phyloP scores from a whole-genome alignment of 805 yeast species.

The Candida tallmaniae region DNA sequence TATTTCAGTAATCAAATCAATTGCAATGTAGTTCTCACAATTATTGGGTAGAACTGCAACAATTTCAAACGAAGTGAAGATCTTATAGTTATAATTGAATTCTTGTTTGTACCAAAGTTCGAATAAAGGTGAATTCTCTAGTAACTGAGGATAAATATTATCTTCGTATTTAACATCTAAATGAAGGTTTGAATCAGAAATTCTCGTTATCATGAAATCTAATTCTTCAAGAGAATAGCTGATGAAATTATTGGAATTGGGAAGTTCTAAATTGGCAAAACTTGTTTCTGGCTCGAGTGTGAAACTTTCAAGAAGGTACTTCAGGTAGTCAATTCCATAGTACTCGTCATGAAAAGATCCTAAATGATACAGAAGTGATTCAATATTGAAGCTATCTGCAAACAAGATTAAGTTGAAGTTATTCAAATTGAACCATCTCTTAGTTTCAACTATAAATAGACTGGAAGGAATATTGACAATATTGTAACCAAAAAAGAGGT shows the following conservation, averaged over 20 bases:
- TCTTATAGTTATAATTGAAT: constrained; percentile 22
- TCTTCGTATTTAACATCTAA: constrained; percentile 17
- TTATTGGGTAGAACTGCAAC: constrained; percentile 24
- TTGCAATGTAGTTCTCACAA: constrained; percentile 38
- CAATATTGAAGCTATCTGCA: neutral
- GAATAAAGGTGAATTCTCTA: constrained; percentile 25
- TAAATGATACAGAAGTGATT: constrained; percentile 18
- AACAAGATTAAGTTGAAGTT: constrained; percentile 10
- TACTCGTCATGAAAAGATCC: constrained; percentile 9
- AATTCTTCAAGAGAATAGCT: neutral
- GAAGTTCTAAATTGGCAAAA: constrained; percentile 21
- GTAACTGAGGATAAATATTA: constrained; percentile 30
- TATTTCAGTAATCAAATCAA: constrained; percentile 52
- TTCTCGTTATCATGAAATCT: neutral
- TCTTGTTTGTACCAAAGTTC: constrained; percentile 54
- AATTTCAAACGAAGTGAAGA: constrained; percentile 45
- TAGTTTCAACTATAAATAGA: constrained; percentile 6
- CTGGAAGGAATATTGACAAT: neutral
- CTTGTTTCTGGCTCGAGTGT: neutral
- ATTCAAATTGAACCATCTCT: constrained; percentile 6
- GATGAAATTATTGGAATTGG: constrained; percentile 4
- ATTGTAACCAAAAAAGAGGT: constrained; percentile 12
- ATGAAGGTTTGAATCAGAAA: neutral
- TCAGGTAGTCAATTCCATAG: constrained; percentile 1
- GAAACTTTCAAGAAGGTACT: too few relatives aligned